Conservation (phyloP, 148 eudicot genomes). For the Rhododendron ovatum region DNA sequence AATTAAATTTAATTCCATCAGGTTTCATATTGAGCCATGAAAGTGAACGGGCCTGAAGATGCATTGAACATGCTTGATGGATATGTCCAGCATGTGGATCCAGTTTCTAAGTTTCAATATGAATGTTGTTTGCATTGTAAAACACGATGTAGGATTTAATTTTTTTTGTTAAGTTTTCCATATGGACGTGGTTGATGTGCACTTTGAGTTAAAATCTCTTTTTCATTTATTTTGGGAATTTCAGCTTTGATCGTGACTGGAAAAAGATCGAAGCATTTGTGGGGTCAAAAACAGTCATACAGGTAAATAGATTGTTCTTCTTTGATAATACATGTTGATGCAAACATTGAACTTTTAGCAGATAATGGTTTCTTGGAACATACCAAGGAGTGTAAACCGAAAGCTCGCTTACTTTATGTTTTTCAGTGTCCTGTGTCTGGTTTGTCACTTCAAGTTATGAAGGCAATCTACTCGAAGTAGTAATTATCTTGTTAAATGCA, state of each 20-base stretch:
- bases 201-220: background rate
- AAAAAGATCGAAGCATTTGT: conserved; percentile 93
- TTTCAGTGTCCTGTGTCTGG: background rate
- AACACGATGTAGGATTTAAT: background rate
- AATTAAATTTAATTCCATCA: background rate
- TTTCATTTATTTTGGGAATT: background rate
- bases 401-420: background rate
- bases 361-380: background rate
- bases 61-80: background rate
- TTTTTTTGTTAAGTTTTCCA: background rate
- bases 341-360: background rate
- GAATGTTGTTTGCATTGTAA: background rate
- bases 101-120: background rate
- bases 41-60: background rate
- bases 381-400: background rate
- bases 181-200: background rate
- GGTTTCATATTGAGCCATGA: background rate
- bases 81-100: background rate
- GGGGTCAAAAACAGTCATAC: conserved; percentile 92
- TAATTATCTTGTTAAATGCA: background rate
- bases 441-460: background rate
- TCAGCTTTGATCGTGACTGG: conserved; percentile 98
- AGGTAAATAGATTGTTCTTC: conserved; percentile 39
- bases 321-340: conserved; percentile 9
- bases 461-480: background rate